Base-by-base conservation (phyloP, 176 grass and related monocot species). In the Metroxylon sagu region DNA sequence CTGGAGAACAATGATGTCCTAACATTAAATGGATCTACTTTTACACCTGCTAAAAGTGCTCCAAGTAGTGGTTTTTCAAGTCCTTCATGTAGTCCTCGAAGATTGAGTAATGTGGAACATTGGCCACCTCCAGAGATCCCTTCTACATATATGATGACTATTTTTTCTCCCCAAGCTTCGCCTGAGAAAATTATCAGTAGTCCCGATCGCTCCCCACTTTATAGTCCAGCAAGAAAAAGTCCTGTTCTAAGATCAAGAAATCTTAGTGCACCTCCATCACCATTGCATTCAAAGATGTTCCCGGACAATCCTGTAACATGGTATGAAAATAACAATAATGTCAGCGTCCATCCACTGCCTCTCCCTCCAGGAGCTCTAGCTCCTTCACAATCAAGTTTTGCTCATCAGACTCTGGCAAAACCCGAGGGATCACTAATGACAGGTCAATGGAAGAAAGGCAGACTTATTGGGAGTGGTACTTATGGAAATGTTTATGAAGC, bases 401-500 rank as follows among this genome's bases (percentile, higher is more conserved):
- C 49, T 64, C 63, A 70, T 59, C 79, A 67, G 31, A 53, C 51
- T 67, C 50, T 78, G 62, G 62, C 79, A 67, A 85, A 85, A 85
- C 53, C 71, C 39, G 86, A 98, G 67, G 53, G 55, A 43, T 58
- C 59, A 3, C 56, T 70, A 29, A 76, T 92, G 60, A 58, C 82
- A 76, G 85, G 76, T 71, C 94, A 92, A 35, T 98, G 94, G 94
- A 78, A 85, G 74, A 98, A 98, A 79, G 74, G 88, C 51, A 85
- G 83, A 73, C 84, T 89, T 59, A 85, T 98, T 26, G 94, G 94
- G 16, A 98, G 88, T 58, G 94, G 94, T 29, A 92, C 88, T 56
- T 98, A 81, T 79, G 94, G 94, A 60, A 83, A 86, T 61, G 94
- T 98, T 59, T 98, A 92, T 43, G 94, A 85, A 77, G 94, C 81